Base-by-base conservation (phyloP, 345 rosid genomes). In the Eucalyptus fibrosa region DNA sequence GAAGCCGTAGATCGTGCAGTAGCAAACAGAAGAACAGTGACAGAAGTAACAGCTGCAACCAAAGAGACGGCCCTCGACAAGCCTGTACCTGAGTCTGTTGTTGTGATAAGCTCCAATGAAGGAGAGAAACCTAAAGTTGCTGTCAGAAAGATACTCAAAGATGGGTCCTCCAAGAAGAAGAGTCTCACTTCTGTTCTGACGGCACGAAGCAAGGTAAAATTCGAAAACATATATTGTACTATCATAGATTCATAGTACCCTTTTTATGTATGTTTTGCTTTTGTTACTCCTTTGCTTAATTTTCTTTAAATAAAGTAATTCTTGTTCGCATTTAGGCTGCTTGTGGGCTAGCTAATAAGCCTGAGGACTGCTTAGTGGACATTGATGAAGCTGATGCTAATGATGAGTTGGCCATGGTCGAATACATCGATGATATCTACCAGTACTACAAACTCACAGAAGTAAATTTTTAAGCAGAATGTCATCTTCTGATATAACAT, bases 401-500 rank as follows among this genome's bases (percentile, higher is more conserved):
- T 28, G 94, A 96, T 88, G 97, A 97, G 86, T 67, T 96, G 91
- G 97, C 98, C 18, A 96, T 92, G 50, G 93, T 95, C 34, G 99
- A 98, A 89, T 98, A 97, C 90, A 96, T 96, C 51, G 98, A 97
- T 87, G 99, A 97, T 89, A 94, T 98, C 91, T 98, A 98, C 94
- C 89, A 94, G 80, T 98, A 87, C 92, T 97, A 98, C 92, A 97
- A 95, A 89, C 93, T 91, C 40, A 90, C 95, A 2, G 96, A 98
- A 90, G 97, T 96, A 92, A 87, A 40, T 28, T 50, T 72, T 77
- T 37, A 37, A 40, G 85, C 85, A 40, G 47, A 77, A 72, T 10
- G 83, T 12, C 47, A 40, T 77, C 85, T 21, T 77, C 47, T 21
- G 47, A 40, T 40, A 21, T 77, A 23, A 15, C 24, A 50, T 89